These are phyloP conservation scores for Termitomyces sp. DNA, from an alignment of 768 basidiomycete species.

Conservation along the genomic window DNA sequence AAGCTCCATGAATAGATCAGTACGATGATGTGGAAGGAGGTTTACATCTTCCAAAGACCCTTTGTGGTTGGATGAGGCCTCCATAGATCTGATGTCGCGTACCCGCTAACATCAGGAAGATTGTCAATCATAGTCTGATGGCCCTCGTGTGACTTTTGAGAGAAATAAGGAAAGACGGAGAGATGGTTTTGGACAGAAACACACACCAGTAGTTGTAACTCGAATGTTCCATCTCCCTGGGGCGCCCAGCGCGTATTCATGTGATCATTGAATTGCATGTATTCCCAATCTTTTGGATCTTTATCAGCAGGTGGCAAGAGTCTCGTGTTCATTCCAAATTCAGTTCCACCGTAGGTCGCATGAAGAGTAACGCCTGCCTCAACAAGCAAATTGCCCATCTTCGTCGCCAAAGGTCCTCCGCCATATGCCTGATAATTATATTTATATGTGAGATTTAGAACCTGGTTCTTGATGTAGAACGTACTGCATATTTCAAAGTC, in stretches of 20 bases:
- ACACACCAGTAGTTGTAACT: slow-evolving; percentile 30
- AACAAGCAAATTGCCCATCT: slow-evolving; percentile 9
- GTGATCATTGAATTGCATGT: slow-evolving; percentile 11
- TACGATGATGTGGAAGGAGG: neutral
- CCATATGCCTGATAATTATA: slow-evolving; percentile 2
- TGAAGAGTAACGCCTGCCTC: slow-evolving; percentile 7
- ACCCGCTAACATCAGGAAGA: slow-evolving; percentile 2
- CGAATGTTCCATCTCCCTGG: slow-evolving; percentile 31
- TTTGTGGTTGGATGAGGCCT: slow-evolving; percentile 2
- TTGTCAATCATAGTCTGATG: slow-evolving; percentile 1
- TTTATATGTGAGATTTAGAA: neutral
- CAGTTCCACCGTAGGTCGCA: slow-evolving; percentile 12
- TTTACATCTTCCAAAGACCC: slow-evolving; percentile 7
- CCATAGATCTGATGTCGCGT: slow-evolving; percentile 5
- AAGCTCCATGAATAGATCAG: neutral
- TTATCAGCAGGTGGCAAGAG: slow-evolving; percentile 13
- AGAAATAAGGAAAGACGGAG: neutral
- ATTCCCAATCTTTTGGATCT: slow-evolving; percentile 11
- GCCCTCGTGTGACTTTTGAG: neutral
- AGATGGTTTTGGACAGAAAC: too few relatives aligned
- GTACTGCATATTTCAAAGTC: slow-evolving; percentile 6
- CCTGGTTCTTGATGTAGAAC: neutral
- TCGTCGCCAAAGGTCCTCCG: slow-evolving; percentile 9
- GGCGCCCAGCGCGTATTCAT: slow-evolving; percentile 24
- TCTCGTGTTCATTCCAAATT: slow-evolving; percentile 9